Conservation (phyloP, 768 basidiomycete species). For the Lactarius sp. region DNA sequence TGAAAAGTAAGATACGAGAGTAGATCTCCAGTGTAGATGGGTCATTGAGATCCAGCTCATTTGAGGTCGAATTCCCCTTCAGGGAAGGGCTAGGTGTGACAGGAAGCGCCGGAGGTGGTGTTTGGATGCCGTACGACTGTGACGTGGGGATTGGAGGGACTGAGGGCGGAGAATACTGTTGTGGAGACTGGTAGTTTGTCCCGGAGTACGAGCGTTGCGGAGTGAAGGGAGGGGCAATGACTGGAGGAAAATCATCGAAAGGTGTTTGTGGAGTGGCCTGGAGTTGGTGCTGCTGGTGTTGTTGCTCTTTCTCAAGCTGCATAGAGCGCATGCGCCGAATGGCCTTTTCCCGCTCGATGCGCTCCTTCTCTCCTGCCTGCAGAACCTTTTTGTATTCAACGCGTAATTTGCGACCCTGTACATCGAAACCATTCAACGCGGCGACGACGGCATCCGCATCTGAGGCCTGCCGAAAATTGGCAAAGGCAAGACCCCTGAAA, state of each 20-base stretch:
- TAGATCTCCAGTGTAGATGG: constrained; percentile 95
- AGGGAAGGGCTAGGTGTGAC: constrained; percentile 59
- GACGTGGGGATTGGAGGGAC: constrained; percentile 38
- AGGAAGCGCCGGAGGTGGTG: constrained; percentile 49
- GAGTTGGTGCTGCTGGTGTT: constrained; percentile 38
- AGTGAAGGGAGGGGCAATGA: constrained; percentile 50
- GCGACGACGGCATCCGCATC: constrained; percentile 96
- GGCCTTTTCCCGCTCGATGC: constrained; percentile 98
- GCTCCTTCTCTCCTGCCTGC: constrained; percentile 98
- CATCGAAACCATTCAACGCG: constrained; percentile 93
- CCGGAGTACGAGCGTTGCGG: constrained; percentile 72
- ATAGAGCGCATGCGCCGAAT: constrained; percentile 96
- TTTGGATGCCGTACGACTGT: constrained; percentile 40
- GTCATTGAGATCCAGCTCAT: constrained; percentile 92
- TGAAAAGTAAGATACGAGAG: constrained; percentile 93
- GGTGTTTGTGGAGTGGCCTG: constrained; percentile 16
- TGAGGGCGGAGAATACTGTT: constrained; percentile 63
- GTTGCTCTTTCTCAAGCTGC: constrained; percentile 85
- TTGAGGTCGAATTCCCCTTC: constrained; percentile 47
- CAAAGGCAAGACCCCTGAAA: constrained; percentile 96
- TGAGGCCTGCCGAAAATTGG: constrained; percentile 87
- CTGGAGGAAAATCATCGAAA: constrained; percentile 71
- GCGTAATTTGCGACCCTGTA: constrained; percentile 93
- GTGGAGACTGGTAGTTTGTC: constrained; percentile 52
- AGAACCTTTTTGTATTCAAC: constrained; percentile 99